Percentiles rank a stretch among this genome's conserved stretches.
Evolutionary conservation across 306 rosid species (phyloP).

Genomic region (Vigna nakashimae): DNA sequence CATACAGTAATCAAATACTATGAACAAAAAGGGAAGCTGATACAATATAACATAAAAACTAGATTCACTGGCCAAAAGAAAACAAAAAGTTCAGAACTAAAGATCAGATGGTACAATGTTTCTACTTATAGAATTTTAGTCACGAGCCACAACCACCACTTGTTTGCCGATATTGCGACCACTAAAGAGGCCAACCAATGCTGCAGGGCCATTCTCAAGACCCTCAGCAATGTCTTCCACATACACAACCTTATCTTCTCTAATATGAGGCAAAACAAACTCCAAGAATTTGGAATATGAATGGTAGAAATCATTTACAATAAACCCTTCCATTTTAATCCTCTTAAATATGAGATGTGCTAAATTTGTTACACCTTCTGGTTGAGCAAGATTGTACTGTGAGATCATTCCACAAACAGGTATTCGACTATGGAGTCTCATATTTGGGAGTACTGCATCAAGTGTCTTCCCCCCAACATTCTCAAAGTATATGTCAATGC

Average conservation of each 20-base stretch:
- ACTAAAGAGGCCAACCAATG: slow-evolving; percentile 37
- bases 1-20: too few species aligned
- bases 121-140: not conserved
- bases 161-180: slow-evolving; percentile 47
- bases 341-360: slow-evolving; percentile 36
- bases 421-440: slow-evolving; percentile 43
- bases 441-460: slow-evolving; percentile 46
- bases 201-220: slow-evolving; percentile 47
- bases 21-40: too few species aligned
- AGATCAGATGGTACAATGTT: too few species aligned
- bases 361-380: slow-evolving; percentile 47
- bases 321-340: slow-evolving; percentile 38
- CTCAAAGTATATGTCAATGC: slow-evolving; percentile 42
- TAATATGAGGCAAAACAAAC: slow-evolving; percentile 37
- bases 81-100: too few species aligned
- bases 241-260: slow-evolving; percentile 45
- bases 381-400: slow-evolving; percentile 44
- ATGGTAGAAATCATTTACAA: slow-evolving; percentile 26
- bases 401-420: slow-evolving; percentile 50
- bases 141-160: slow-evolving; percentile 40
- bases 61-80: too few species aligned
- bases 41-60: too few species aligned
- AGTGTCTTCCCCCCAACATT: slow-evolving; percentile 50
- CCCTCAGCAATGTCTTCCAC: slow-evolving; percentile 43
- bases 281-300: slow-evolving; percentile 45